A percentile compares a stretch with the other conserved stretches of the same genome.
These are phyloP conservation scores for Exophiala sp. DNA, from an alignment of 2,329 filamentous ascomycete genomes.

Conservation along the genomic window DNA sequence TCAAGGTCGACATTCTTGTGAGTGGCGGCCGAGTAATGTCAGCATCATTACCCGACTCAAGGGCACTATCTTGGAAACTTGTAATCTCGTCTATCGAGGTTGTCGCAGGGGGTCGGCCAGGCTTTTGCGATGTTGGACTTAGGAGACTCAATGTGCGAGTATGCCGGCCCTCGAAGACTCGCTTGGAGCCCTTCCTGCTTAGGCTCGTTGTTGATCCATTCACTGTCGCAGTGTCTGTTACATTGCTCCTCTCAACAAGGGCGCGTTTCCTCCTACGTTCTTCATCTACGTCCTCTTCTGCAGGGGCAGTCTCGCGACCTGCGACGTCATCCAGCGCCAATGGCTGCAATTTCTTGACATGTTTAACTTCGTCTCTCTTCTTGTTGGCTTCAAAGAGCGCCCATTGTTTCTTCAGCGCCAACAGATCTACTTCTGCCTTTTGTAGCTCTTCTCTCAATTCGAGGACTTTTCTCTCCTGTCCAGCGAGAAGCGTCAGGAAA, in stretches of 20 bases:
- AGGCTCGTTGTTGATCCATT: not conserved
- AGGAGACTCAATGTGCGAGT: conserved; percentile 73
- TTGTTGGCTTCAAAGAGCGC: conserved; percentile 70
- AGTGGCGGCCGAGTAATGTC: conserved; percentile 3
- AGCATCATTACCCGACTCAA: not conserved
- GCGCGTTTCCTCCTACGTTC: conserved; percentile 21
- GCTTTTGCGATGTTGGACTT: conserved; percentile 37
- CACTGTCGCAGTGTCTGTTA: not conserved
- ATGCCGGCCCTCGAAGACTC: conserved; percentile 64
- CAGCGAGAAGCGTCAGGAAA: conserved; percentile 84
- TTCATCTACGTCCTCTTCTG: conserved; percentile 21
- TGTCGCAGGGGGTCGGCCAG: not conserved
- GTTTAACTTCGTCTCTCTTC: conserved; percentile 63
- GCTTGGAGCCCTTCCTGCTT: conserved; percentile 42
- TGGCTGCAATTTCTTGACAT: conserved; percentile 21
- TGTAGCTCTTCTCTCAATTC: conserved; percentile 87
- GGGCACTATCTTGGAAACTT: not conserved
- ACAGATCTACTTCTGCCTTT: conserved; percentile 74
- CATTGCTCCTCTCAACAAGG: conserved; percentile 16
- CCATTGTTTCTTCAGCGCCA: conserved; percentile 78
- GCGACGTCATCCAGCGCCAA: conserved; percentile 20
- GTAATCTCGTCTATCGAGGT: not conserved
- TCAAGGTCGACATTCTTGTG: conserved; percentile 20
- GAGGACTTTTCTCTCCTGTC: conserved; percentile 84
- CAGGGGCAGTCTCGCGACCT: not conserved